Evolutionary conservation across 768 basidiomycete species (phyloP).

Genomic region (Hygrophoropsis aurantiaca): DNA sequence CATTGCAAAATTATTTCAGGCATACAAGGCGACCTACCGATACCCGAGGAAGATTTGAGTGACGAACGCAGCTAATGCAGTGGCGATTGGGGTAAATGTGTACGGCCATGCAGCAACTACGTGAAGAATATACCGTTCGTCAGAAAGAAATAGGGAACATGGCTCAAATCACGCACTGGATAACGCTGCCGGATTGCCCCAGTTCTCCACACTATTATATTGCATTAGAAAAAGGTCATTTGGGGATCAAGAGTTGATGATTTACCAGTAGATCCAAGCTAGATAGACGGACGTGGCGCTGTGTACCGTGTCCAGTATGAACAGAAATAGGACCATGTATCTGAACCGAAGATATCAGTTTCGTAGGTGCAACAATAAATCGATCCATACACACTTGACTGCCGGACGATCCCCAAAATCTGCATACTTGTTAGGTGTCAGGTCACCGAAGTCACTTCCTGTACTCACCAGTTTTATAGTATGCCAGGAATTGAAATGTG

Average conservation of each 20-base stretch:
- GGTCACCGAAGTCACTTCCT: too few species aligned
- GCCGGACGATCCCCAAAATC: constrained; percentile 39
- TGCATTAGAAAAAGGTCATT: too few species aligned
- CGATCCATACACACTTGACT: constrained; percentile 28
- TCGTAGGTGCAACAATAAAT: background rate
- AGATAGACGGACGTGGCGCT: constrained; percentile 33
- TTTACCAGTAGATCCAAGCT: constrained; percentile 34
- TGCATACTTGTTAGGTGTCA: constrained; percentile 11
- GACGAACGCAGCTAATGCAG: constrained; percentile 45
- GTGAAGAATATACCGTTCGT: too few species aligned
- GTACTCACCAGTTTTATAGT: constrained; percentile 26
- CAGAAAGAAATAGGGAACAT: too few species aligned
- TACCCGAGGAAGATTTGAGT: constrained; percentile 49
- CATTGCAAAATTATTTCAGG: too few species aligned
- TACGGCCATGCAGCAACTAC: constrained; percentile 48
- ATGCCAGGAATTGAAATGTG: constrained; percentile 40
- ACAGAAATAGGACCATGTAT: constrained; percentile 30
- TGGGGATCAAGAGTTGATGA: too few species aligned
- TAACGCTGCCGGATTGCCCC: constrained; percentile 12
- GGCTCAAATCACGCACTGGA: too few species aligned
- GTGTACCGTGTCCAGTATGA: constrained; percentile 37
- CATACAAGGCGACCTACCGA: constrained; percentile 41
- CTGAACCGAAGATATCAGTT: constrained; percentile 14
- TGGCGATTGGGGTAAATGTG: constrained; percentile 49
- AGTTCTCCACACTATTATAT: constrained; percentile 15